Percentiles rank a stretch among this genome's conserved stretches.
phyloP scores from a whole-genome alignment of 2,329 filamentous ascomycete genomes.

The Aureobasidium mangrovei region DNA sequence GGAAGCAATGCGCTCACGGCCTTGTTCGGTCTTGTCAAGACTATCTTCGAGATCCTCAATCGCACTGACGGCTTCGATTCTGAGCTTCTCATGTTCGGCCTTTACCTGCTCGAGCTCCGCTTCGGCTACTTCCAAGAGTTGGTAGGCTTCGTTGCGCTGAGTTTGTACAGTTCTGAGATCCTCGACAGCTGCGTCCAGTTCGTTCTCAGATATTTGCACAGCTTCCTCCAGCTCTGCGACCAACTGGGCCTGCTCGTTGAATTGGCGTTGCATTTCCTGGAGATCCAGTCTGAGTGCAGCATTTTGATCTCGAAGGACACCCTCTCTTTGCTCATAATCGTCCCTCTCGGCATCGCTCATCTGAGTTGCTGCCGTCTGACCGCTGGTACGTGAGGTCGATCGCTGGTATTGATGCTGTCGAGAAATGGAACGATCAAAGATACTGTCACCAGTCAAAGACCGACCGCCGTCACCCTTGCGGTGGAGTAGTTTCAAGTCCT shows the following conservation, averaged over 20 bases:
- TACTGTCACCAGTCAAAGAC: conserved; percentile 68
- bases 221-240: conserved; percentile 63
- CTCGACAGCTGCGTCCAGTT: conserved; percentile 68
- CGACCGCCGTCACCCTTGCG: conserved; percentile 56
- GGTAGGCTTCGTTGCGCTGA: conserved; percentile 78
- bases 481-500: conserved; percentile 84
- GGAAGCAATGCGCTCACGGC: conserved; percentile 59
- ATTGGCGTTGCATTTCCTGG: conserved; percentile 74
- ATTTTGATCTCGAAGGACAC: conserved; percentile 74
- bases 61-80: conserved; percentile 51
- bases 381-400: conserved; percentile 66
- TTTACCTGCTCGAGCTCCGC: conserved; percentile 48
- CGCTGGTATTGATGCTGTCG: conserved; percentile 59
- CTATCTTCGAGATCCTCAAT: conserved; percentile 40
- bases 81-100: conserved; percentile 41
- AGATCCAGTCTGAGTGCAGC: conserved; percentile 82
- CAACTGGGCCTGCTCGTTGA: conserved; percentile 71
- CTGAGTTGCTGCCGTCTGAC: conserved; percentile 54
- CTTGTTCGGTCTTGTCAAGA: conserved; percentile 56
- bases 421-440: conserved; percentile 89
- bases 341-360: conserved; percentile 72
- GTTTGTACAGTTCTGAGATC: conserved; percentile 70
- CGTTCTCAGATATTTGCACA: conserved; percentile 65
- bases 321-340: conserved; percentile 74
- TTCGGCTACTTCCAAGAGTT: conserved; percentile 59